Evolutionary conservation across 345 rosid genomes (phyloP), one percentile per base, ranked within the genome.

Genomic region (Euphorbia pulcherrima): DNA sequence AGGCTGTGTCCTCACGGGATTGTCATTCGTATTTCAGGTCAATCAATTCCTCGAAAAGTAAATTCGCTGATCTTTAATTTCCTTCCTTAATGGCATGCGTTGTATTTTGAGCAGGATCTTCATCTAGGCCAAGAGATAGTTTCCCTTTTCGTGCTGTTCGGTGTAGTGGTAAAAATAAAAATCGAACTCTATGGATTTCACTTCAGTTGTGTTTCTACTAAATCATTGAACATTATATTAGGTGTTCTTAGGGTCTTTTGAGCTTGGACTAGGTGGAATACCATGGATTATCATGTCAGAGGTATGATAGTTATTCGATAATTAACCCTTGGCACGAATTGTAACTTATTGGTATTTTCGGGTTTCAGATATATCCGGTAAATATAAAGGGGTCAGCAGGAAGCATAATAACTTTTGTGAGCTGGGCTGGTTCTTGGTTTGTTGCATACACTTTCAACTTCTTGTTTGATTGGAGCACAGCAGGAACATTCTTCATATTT

Each of bases 21-120:
- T 80, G 64, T 71, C 90, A 17, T 86, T 80, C 65, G 40, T 74
- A 46, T 64, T 76, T 35, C 70, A 80, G 81, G 80, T 64, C 68
- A 20, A n/a, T 41, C 1, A 41, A 13, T 52, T 58, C 21, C 24
- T 20, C 27, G 11, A 20, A 60, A 60, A 33, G 4, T 33, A 2
- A 7, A 33, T 33, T 33, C 37, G 37, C 21, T 24, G 5, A 56
- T 28, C 28, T 26, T 30, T 10, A 29, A 2, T 27, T 18, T 58
- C 8, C 5, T 29, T 40, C 23, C 16, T 1, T 17, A 14, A 29
- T 58, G 23, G 30, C 18, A 16, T 58, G 62, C 23, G 23, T 21
- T 3, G n/a, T 4, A 9, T 37, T 23, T 21, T 35, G 24, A 37
- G 13, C 65, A 61, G 65, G 65, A 40, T 37, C 65, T 37, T 23